phyloP scores from a whole-genome alignment of 228 moss, liverwort and hornwort species.

The Sphagnum fallax region DNA sequence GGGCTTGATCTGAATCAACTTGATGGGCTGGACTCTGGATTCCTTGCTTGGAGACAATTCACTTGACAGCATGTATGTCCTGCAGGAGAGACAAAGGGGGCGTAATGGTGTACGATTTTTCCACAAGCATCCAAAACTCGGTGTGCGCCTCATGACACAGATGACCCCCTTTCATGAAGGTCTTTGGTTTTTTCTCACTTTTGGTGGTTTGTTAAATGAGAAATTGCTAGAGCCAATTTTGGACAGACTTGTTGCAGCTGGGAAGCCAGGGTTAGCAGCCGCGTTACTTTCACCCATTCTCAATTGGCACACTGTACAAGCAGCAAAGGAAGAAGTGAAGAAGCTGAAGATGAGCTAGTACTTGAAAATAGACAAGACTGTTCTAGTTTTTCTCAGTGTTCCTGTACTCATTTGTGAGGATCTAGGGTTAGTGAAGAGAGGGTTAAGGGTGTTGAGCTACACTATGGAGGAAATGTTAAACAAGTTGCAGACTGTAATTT shows the following conservation, averaged over 20 bases:
- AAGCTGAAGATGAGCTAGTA: constrained; percentile 33
- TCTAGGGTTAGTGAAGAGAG: too few relatives aligned
- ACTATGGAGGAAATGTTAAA: too few relatives aligned
- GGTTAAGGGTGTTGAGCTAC: too few relatives aligned
- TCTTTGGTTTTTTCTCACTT: constrained; percentile 67
- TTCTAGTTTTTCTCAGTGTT: too few relatives aligned
- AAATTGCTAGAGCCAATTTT: constrained; percentile 50
- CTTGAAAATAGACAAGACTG: not conserved
- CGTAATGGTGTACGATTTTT: constrained; percentile 75
- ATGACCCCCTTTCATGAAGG: constrained; percentile 69
- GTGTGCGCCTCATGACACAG: constrained; percentile 78
- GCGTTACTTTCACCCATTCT: constrained; percentile 62
- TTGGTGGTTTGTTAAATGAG: constrained; percentile 66
- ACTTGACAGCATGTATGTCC: too few relatives aligned
- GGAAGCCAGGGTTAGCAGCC: constrained; percentile 54
- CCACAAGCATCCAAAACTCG: constrained; percentile 65
- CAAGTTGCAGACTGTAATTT: too few relatives aligned
- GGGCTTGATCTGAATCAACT: too few relatives aligned
- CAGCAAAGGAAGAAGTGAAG: constrained; percentile 52
- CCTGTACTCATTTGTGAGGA: too few relatives aligned
- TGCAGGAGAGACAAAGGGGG: constrained; percentile 80
- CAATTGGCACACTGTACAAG: constrained; percentile 84
- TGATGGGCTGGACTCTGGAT: too few relatives aligned
- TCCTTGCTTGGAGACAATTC: too few relatives aligned
- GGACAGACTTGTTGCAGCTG: constrained; percentile 23